Evolutionary conservation across 1,284 basidiomycete genomes (phyloP), one percentile per base, ranked within the genome.

Genomic region (Mycena sp.): DNA sequence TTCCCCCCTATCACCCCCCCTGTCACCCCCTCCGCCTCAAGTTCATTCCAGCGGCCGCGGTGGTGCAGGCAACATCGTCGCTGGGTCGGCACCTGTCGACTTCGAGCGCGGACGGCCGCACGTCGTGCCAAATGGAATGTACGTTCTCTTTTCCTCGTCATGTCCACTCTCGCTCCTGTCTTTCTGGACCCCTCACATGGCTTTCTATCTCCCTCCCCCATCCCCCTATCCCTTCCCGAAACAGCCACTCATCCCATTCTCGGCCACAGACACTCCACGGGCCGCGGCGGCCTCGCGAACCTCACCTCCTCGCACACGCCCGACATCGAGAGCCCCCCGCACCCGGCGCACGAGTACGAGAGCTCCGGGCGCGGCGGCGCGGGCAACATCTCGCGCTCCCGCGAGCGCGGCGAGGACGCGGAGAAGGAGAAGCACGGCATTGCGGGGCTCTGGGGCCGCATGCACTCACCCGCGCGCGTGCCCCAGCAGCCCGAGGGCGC

Each of bases 361-460:
- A 85, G 85, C 19, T 80, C 83, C 14, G 91, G 91, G 3, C 85
- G 91, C 21, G 91, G 92, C n/a, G 92, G 91, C 10, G 84, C 78
- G 6, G 92, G 92, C 12, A 93, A 94, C 72, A 86, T 92, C 28
- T 46, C 46, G 6, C 49, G 29, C 23, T 10, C 21, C 2, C 29
- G 26, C n/a, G 54, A 57, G 38, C 40, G 50, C 32, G 37, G 28
- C 28, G 32, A 7, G 28, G 56, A 53, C 44, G 45, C 50, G 59
- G 59, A 61, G 6, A 44, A 41, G 28, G 49, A 4, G 26, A 60
- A 58, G 16, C 11, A 19, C 7, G 65, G 65, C 16, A 56, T 67
- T 23, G 61, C 57, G n/a, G 65, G 61, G 32, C 49, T 67, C 32
- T 67, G 61, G 57, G 46, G 49, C 6, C 50, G 64, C 10, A 28